Evolutionary conservation across 805 yeast species (phyloP), one percentile per base, ranked within the genome.

Genomic region (Spathaspora gorwiae): DNA sequence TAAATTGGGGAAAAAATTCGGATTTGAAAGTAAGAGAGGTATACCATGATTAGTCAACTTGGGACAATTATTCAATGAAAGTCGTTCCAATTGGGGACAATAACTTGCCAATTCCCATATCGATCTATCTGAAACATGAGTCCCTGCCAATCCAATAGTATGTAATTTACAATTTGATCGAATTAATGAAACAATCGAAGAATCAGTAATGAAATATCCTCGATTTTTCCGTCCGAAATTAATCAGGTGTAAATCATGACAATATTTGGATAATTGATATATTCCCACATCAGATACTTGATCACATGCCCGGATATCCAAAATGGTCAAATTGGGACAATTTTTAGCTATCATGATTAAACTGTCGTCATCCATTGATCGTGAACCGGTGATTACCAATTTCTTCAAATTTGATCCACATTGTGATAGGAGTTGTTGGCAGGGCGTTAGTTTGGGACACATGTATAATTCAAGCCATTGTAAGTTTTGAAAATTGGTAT

Each of bases 61-160:
- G 29, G 73, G 68, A 60, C 97, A 90, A 54, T 82, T 80, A 62
- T 90, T 90, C 42, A 90, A 60, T 7, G 95, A 84, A 15, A 90
- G 66, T 43, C 96, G 70, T 53, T 79, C 80, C 3, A 90, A 55
- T 1, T 59, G 54, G 19, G 81, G 81, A 45, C 70, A 60, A 43
- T 70, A 60, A 13, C 76, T 61, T 0, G 90, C 89, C 31, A 90
- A 64, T 55, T 85, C 90, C 95, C 96, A 88, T 12, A 90, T 68
- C 5, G 87, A 73, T 37, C 80, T 73, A 65, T 90, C 96, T 7
- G 87, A 79, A 14, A 90, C 76, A 37, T 78, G 72, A 61, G 96
- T 88, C 6, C 98, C 98, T 0, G 97, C 96, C 15, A 89, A 67
- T 0, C 97, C 97, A 37, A 90, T 68, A 0, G 97, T 89, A 38